Conservation (phyloP, 805 yeast species). For the Sungouiozyma ichnusensis region DNA sequence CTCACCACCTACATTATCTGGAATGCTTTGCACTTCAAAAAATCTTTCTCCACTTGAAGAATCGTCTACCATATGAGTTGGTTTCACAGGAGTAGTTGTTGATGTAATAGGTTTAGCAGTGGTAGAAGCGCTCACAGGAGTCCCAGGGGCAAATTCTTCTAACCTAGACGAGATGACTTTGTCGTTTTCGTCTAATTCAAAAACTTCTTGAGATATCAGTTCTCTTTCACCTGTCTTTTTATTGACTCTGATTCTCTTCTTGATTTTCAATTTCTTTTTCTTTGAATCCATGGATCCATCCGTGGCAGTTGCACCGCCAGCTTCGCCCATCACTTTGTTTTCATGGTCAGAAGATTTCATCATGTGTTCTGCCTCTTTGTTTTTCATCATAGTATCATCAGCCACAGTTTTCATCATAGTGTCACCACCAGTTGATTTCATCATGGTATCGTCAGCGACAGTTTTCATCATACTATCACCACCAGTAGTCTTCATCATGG, state of each 20-base stretch:
- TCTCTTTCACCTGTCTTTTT: conserved; percentile 33
- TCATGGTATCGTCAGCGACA: not conserved
- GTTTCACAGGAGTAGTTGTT: not conserved
- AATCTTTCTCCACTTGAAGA: not conserved
- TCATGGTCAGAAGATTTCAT: not conserved
- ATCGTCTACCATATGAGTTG: not conserved
- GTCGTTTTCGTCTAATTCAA: conserved; percentile 9
- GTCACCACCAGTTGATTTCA: not conserved
- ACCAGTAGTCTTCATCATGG: too few relatives aligned
- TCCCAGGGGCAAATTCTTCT: conserved; percentile 1
- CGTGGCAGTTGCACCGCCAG: not conserved
- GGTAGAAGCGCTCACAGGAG: not conserved
- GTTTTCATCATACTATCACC: too few relatives aligned
- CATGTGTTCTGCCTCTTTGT: not conserved
- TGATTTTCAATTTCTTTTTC: conserved; percentile 27
- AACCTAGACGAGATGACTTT: conserved; percentile 3
- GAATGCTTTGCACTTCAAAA: not conserved
- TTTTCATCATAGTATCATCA: not conserved
- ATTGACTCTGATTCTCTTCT: conserved; percentile 31
- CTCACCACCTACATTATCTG: not conserved
- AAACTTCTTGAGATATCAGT: conserved; percentile 26
- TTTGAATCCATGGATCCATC: too few relatives aligned
- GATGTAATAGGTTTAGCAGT: not conserved
- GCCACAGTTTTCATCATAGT: not conserved
- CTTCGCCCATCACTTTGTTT: not conserved